Evolutionary conservation across 2,329 filamentous ascomycete genomes (phyloP).

Genomic region (Ascochyta lentis): DNA sequence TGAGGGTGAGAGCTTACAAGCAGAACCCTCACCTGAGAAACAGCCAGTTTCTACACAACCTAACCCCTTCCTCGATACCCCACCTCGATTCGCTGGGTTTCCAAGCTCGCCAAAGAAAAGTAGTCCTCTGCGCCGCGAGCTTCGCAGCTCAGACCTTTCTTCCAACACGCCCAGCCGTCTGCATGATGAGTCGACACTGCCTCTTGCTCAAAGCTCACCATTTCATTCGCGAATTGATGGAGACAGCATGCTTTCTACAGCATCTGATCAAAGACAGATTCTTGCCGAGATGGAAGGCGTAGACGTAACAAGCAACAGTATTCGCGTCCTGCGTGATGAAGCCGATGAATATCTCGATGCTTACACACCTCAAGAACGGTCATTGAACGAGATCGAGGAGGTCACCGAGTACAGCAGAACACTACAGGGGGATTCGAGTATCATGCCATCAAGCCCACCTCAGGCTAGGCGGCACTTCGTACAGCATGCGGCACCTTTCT

Average conservation of each 20-base stretch:
- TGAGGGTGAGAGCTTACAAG: slow-evolving; percentile 40
- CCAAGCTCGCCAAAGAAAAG: slow-evolving; percentile 41
- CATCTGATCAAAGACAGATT: slow-evolving; percentile 43
- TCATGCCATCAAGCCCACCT: slow-evolving; percentile 33
- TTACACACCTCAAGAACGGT: slow-evolving; percentile 42
- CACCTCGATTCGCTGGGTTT: slow-evolving; percentile 36
- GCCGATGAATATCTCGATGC: slow-evolving; percentile 44
- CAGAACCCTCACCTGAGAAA: slow-evolving; percentile 34
- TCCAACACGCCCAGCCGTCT: slow-evolving; percentile 26
- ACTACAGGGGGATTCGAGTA: slow-evolving; percentile 22
- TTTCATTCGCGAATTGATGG: slow-evolving; percentile 41
- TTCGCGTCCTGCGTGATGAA: slow-evolving; percentile 42
- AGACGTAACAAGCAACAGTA: slow-evolving; percentile 33
- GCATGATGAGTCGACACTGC: slow-evolving; percentile 41
- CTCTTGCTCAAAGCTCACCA: slow-evolving; percentile 41
- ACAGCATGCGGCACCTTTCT: slow-evolving; percentile 26
- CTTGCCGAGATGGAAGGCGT: slow-evolving; percentile 38
- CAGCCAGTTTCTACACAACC: slow-evolving; percentile 25
- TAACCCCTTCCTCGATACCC: slow-evolving; percentile 43
- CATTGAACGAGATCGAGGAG: slow-evolving; percentile 42
- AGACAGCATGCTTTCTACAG: slow-evolving; percentile 31
- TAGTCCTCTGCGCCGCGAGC: slow-evolving; percentile 43
- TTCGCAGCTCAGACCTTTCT: slow-evolving; percentile 37
- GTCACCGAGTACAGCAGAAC: slow-evolving; percentile 44
- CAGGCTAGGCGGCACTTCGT: slow-evolving; percentile 25